These are phyloP conservation scores for Fraxinus greggii DNA, from an alignment of 305 asterid genomes.

Conservation along the genomic window DNA sequence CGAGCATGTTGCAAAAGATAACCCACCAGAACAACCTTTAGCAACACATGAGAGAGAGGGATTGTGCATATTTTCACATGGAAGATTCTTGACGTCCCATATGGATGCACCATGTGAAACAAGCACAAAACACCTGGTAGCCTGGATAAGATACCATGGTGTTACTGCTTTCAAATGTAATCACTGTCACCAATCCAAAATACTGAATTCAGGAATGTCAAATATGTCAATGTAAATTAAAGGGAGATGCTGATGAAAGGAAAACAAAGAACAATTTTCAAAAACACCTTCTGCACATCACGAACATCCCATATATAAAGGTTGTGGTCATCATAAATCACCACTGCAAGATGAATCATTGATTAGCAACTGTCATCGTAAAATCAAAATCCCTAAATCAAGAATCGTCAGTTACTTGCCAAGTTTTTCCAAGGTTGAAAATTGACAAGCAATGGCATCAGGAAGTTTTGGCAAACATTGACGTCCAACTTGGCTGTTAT, in stretches of 20 bases:
- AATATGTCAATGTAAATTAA: slow-evolving; percentile 5
- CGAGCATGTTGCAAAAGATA: slow-evolving; percentile 72
- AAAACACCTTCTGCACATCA: slow-evolving; percentile 46
- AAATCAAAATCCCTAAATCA: slow-evolving; percentile 15
- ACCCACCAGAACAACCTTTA: slow-evolving; percentile 66
- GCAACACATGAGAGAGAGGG: slow-evolving; percentile 59
- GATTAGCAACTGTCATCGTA: slow-evolving; percentile 26
- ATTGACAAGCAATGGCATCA: slow-evolving; percentile 70
- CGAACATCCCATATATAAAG: slow-evolving; percentile 59
- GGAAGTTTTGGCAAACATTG: slow-evolving; percentile 40
- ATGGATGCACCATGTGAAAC: slow-evolving; percentile 67
- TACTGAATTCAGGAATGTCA: slow-evolving; percentile 24
- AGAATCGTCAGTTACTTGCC: slow-evolving; percentile 42
- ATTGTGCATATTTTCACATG: slow-evolving; percentile 58
- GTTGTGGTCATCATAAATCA: slow-evolving; percentile 60
- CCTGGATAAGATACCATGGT: slow-evolving; percentile 51
- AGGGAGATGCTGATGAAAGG: slow-evolving; percentile 2
- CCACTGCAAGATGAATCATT: slow-evolving; percentile 46
- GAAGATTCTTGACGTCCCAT: slow-evolving; percentile 62
- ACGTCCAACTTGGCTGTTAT: slow-evolving; percentile 26
- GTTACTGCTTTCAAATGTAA: slow-evolving; percentile 44
- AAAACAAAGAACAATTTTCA: background rate
- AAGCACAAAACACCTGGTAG: slow-evolving; percentile 60
- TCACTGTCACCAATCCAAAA: slow-evolving; percentile 33
- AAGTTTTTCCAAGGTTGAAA: slow-evolving; percentile 56